These are phyloP conservation scores for Bryum argenteum DNA, from an alignment of 225 moss, liverwort and hornwort genomes.

Conservation along the genomic window DNA sequence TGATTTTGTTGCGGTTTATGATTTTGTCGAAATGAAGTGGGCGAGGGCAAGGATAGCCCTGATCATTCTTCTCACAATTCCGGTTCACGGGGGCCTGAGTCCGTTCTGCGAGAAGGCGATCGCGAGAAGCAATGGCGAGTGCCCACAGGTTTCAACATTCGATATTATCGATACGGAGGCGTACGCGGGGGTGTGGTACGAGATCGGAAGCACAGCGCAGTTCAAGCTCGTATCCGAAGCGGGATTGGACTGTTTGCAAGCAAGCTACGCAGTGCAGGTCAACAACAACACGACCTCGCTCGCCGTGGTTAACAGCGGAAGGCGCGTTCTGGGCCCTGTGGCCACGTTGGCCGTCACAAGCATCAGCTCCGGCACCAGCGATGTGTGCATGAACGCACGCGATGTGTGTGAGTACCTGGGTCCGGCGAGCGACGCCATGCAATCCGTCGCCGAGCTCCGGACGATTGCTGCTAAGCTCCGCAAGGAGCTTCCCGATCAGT, in stretches of 20 bases:
- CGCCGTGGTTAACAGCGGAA: conserved; percentile 42
- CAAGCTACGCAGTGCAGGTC: conserved; percentile 48
- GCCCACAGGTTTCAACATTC: conserved; percentile 67
- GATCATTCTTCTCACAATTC: neutral
- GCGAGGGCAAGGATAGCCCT: neutral
- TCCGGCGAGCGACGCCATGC: conserved; percentile 39
- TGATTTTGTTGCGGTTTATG: no score
- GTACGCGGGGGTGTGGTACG: conserved; percentile 69
- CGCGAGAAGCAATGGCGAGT: conserved; percentile 27
- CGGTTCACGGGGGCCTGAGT: conserved; percentile 10
- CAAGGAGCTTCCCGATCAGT: conserved; percentile 34
- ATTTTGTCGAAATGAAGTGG: conserved; percentile 7
- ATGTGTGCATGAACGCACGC: conserved; percentile 52
- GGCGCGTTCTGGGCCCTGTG: conserved; percentile 45
- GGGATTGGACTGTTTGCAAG: conserved; percentile 53
- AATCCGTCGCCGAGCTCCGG: conserved; percentile 52
- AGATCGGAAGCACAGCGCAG: conserved; percentile 72
- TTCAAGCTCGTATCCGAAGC: conserved; percentile 63
- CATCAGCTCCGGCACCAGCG: conserved; percentile 46
- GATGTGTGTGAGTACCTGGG: conserved; percentile 48
- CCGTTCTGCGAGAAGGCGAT: conserved; percentile 50
- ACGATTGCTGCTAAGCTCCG: conserved; percentile 23
- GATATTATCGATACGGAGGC: conserved; percentile 57
- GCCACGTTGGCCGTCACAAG: conserved; percentile 50
- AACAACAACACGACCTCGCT: conserved; percentile 37